Evolutionary conservation across 2,329 filamentous ascomycete genomes (phyloP).

Genomic region (Trichoderma lentiforme): DNA sequence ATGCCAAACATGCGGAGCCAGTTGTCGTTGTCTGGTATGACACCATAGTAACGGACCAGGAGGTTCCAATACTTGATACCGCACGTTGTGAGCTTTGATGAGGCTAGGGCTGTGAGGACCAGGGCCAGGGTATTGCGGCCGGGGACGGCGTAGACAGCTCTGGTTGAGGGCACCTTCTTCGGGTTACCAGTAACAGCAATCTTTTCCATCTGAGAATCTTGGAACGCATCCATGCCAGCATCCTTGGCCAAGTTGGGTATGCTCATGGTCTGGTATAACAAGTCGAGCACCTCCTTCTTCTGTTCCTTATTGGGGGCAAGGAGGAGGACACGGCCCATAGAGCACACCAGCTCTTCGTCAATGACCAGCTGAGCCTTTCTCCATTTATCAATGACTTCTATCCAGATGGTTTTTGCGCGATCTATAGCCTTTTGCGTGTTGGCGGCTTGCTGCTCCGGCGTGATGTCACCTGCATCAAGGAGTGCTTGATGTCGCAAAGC

Average conservation of each 20-base stretch:
- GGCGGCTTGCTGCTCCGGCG: conserved; percentile 31
- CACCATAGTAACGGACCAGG: conserved; percentile 57
- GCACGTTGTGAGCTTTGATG: conserved; percentile 57
- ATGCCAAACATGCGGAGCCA: conserved; percentile 66
- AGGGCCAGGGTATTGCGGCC: conserved; percentile 63
- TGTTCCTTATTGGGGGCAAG: conserved; percentile 57
- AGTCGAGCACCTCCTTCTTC: conserved; percentile 66
- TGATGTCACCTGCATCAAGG: conserved; percentile 27
- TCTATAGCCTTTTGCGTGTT: conserved; percentile 49
- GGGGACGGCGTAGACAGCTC: conserved; percentile 41
- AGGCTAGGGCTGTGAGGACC: conserved; percentile 61
- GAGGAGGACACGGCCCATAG: conserved; percentile 78
- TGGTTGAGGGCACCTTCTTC: conserved; percentile 23
- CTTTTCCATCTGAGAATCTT: conserved; percentile 24
- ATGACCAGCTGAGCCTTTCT: conserved; percentile 64
- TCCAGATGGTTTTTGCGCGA: conserved; percentile 74
- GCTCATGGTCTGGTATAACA: conserved; percentile 80
- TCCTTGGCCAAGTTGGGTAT: conserved; percentile 55
- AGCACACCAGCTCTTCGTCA: conserved; percentile 74
- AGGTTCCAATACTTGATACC: conserved; percentile 76
- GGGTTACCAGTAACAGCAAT: conserved; percentile 19
- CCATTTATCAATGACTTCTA: conserved; percentile 76
- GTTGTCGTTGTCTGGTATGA: conserved; percentile 70
- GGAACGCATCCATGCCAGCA: conserved; percentile 20
- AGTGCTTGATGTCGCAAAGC: conserved; percentile 54